Evolutionary conservation across 2,329 filamentous ascomycete species (phyloP).

Genomic region (Myotisia sp.): DNA sequence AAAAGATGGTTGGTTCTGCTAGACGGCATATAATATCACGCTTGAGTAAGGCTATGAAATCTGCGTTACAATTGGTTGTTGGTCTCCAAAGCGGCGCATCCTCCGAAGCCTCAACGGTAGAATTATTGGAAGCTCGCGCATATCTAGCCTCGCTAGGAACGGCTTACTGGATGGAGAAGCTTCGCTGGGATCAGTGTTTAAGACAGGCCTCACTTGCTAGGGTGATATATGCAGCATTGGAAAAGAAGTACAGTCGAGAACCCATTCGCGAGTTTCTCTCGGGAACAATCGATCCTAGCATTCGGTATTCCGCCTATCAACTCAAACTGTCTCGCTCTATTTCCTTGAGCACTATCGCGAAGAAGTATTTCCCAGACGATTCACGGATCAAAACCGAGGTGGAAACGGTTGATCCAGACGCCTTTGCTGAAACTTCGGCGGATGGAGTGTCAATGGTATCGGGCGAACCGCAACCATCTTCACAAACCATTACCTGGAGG

Average conservation of each 20-base stretch:
- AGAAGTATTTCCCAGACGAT: constrained; percentile 58
- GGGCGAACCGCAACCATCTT: constrained; percentile 38
- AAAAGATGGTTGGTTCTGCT: constrained; percentile 63
- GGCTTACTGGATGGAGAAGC: constrained; percentile 71
- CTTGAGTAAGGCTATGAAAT: constrained; percentile 61
- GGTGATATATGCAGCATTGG: constrained; percentile 68
- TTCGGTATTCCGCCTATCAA: constrained; percentile 89
- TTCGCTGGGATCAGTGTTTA: constrained; percentile 68
- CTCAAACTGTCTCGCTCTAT: constrained; percentile 74
- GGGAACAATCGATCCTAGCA: constrained; percentile 78
- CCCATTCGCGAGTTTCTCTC: constrained; percentile 74
- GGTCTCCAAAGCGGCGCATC: constrained; percentile 48
- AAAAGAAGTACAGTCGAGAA: constrained; percentile 51
- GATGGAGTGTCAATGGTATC: constrained; percentile 34
- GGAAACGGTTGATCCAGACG: constrained; percentile 53
- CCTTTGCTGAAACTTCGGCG: constrained; percentile 47
- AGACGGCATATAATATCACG: constrained; percentile 81
- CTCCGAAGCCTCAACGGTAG: constrained; percentile 53
- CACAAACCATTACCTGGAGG: constrained; percentile 72
- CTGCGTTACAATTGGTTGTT: constrained; percentile 53
- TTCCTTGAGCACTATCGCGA: constrained; percentile 63
- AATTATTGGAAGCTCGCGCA: constrained; percentile 72
- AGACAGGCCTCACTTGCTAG: constrained; percentile 60
- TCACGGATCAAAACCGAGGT: constrained; percentile 50
- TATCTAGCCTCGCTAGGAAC: constrained; percentile 68